These are phyloP conservation scores for Phaffia australis DNA, from an alignment of 768 basidiomycete species.

Conservation along the genomic window DNA sequence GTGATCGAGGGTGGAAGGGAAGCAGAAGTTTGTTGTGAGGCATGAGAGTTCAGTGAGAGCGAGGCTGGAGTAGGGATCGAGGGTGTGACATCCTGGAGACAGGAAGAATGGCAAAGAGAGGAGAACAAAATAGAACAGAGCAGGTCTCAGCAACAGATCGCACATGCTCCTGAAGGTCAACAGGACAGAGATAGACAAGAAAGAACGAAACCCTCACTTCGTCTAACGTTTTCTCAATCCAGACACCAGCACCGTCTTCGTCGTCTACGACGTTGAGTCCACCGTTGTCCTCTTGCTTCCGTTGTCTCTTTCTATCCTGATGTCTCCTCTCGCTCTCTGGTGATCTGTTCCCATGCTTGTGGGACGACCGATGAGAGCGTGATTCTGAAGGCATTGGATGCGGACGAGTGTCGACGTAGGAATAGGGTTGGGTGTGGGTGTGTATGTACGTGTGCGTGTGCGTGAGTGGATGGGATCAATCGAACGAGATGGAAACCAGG, in stretches of 20 bases:
- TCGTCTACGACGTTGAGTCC: conserved; percentile 55
- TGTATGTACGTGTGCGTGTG: too few relatives aligned
- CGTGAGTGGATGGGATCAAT: too few relatives aligned
- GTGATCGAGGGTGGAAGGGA: conserved; percentile 44
- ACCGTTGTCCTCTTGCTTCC: conserved; percentile 30
- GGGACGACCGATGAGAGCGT: too few relatives aligned
- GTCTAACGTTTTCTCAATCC: conserved; percentile 79
- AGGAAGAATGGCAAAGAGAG: conserved; percentile 16
- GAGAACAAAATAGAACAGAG: conserved; percentile 15
- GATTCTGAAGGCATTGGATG: too few relatives aligned
- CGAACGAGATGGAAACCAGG: too few relatives aligned
- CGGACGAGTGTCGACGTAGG: too few relatives aligned
- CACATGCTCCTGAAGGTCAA: conserved; percentile 2
- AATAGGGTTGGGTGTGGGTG: too few relatives aligned
- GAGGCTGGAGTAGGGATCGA: conserved; percentile 66
- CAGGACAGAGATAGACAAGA: neutral
- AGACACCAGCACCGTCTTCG: conserved; percentile 60
- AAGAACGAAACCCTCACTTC: conserved; percentile 48
- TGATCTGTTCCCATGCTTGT: too few relatives aligned
- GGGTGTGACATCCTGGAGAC: conserved; percentile 35
- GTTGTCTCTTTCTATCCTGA: conserved; percentile 13
- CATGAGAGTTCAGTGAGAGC: conserved; percentile 56
- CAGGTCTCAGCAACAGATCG: neutral
- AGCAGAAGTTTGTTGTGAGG: conserved; percentile 44
- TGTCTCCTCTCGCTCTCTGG: conserved; percentile 17